Evolutionary conservation across 257 asterid species (phyloP).

Genomic region (Nemophila menziesii): DNA sequence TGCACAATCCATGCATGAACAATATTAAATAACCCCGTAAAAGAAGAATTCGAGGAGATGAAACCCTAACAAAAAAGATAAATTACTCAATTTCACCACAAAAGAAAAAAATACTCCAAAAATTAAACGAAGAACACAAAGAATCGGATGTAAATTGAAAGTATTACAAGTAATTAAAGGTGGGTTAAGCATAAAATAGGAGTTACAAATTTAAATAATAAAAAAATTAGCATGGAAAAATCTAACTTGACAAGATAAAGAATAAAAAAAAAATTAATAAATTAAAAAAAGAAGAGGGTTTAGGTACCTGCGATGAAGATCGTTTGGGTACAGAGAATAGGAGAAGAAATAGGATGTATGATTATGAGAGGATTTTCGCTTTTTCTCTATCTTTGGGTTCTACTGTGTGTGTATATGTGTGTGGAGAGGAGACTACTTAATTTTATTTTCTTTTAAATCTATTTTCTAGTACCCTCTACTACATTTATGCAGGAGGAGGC

Average conservation of each 20-base stretch:
- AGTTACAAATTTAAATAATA: not conserved
- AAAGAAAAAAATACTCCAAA: not conserved
- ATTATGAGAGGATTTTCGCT: not conserved
- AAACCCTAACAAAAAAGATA: not conserved
- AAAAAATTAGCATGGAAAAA: not conserved
- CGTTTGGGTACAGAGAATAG: not conserved
- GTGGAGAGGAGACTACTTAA: not conserved
- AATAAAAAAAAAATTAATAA: not conserved
- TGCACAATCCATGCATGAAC: conserved; percentile 16
- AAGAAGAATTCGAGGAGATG: not conserved
- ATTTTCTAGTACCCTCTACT: not conserved
- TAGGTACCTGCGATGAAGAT: not conserved
- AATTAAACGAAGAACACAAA: not conserved
- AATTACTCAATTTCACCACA: not conserved
- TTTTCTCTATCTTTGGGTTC: not conserved
- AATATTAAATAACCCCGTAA: not conserved
- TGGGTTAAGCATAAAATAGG: not conserved
- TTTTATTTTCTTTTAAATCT: not conserved
- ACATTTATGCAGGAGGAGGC: conserved; percentile 10
- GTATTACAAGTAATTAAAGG: not conserved
- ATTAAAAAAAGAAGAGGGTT: not conserved
- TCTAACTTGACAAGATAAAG: too few species aligned
- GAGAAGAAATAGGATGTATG: not conserved
- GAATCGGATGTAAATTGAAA: not conserved
- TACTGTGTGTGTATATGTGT: not conserved